Evolutionary conservation across 352 stramenopile species (phyloP), one percentile per base, ranked within the genome.

Genomic region (Elongisporangium anandrum): DNA sequence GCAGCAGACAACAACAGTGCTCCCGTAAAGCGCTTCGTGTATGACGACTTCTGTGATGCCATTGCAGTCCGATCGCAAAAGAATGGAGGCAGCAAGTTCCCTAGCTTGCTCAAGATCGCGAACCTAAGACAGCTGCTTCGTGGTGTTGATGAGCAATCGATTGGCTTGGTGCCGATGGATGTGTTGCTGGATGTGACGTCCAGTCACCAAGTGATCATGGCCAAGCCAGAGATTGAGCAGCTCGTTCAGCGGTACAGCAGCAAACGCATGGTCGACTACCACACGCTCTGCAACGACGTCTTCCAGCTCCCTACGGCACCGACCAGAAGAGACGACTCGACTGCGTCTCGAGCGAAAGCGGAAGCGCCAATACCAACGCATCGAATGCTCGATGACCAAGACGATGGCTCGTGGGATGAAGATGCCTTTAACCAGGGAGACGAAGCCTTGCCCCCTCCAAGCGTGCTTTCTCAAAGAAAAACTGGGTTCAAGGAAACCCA

Each of bases 41-140:
- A 87, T 50, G 73, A 86, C 22, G 74, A 87, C 1, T 87, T 88
- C 24, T 93, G 79, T 38, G 79, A 93, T 59, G 66, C 68, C 2
- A 51, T 93, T 0, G 56, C 65, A 0, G 16, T 52, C 12, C 34
- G 34, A 45, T 17, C 34, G 16, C 34, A 15, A 17, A 45, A 17
- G 12, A 12, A 12, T 4, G 13, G 13, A 12, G 34, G 1, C 34
- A 15, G 34, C 34, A 45, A 45, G 12, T 45, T 17, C 13, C 34
- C 34, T 15, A 17, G 34, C 34, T 17, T 22, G 49, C 48, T 24
- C 22, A 50, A 38, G 13, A 52, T 59, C 6, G 24, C 50, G 15
- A 63, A 56, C 7, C 57, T 58, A 0, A 26, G 51, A 4, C 24
- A 49, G 13, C 17, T 64, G 8, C 20, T 59, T 19, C 24, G 24